These are phyloP conservation scores for Adansonia madagascariensis DNA, from an alignment of 441 rosid genomes.

Conservation along the genomic window DNA sequence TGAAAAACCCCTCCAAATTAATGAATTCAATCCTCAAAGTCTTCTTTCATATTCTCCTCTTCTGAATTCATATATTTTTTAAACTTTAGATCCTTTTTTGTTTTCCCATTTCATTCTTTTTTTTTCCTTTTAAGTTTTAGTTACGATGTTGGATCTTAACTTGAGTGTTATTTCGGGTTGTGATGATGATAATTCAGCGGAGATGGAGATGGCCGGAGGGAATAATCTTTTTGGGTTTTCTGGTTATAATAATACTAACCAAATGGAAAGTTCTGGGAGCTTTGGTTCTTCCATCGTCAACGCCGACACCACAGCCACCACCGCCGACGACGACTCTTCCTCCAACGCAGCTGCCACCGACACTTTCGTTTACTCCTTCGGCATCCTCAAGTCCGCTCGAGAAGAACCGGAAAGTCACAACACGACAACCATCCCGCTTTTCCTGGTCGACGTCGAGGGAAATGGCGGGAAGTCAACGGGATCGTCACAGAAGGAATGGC, in stretches of 20 bases:
- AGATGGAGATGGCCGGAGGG: slow-evolving; percentile 25
- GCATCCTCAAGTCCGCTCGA: slow-evolving; percentile 24
- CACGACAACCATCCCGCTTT: slow-evolving; percentile 45
- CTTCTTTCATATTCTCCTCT: not conserved
- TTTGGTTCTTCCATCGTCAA: slow-evolving; percentile 42
- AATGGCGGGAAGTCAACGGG: slow-evolving; percentile 20
- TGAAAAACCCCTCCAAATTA: not conserved
- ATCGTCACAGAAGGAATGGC: slow-evolving; percentile 36
- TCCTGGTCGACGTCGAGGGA: slow-evolving; percentile 38
- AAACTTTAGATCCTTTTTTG: not conserved
- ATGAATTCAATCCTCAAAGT: not conserved
- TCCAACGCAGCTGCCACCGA: slow-evolving; percentile 32
- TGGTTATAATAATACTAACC: slow-evolving; percentile 6
- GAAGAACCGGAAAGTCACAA: slow-evolving; percentile 10
- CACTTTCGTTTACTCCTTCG: slow-evolving; percentile 30
- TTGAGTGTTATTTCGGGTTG: slow-evolving; percentile 25
- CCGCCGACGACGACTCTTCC: slow-evolving; percentile 39
- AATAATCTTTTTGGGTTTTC: slow-evolving; percentile 27
- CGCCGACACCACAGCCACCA: slow-evolving; percentile 26
- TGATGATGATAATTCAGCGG: slow-evolving; percentile 19
- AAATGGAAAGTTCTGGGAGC: slow-evolving; percentile 46
- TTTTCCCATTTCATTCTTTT: not conserved
- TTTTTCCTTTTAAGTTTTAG: not conserved
- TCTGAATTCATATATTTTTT: not conserved
- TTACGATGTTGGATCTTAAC: slow-evolving; percentile 53